These are phyloP conservation scores for Xylaria bambusicola DNA, from an alignment of 495 filamentous ascomycete species.

Conservation along the genomic window DNA sequence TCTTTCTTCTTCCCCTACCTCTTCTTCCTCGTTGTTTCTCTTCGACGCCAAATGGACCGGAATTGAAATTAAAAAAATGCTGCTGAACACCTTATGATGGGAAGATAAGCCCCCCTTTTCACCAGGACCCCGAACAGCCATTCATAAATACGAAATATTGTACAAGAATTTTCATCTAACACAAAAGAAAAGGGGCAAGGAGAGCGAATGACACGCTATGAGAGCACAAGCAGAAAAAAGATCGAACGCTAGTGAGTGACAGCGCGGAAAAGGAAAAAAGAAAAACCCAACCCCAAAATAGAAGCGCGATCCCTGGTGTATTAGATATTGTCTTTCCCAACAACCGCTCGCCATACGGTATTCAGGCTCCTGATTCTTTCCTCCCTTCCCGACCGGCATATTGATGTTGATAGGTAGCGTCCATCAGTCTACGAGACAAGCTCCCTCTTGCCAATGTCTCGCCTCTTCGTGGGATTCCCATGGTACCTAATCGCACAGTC, in stretches of 20 bases:
- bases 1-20: too few relatives aligned
- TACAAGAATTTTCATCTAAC: neutral
- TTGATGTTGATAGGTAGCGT: too few relatives aligned
- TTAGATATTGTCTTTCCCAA: neutral
- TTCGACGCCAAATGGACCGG: neutral
- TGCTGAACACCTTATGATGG: too few relatives aligned
- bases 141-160: neutral
- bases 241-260: too few relatives aligned
- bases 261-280: neutral
- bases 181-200: slow-evolving; percentile 9
- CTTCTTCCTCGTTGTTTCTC: neutral
- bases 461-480: too few relatives aligned
- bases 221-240: too few relatives aligned
- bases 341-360: too few relatives aligned
- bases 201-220: too few relatives aligned
- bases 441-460: neutral
- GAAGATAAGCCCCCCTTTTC: neutral
- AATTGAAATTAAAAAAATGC: too few relatives aligned
- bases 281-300: neutral
- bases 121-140: neutral
- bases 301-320: neutral
- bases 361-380: neutral
- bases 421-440: neutral
- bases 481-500: too few relatives aligned
- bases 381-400: slow-evolving; percentile 3